Percentiles rank a stretch among this genome's conserved stretches.
Conservation (phyloP, 352 stramenopile genomes). For the Pythium aquatile region DNA sequence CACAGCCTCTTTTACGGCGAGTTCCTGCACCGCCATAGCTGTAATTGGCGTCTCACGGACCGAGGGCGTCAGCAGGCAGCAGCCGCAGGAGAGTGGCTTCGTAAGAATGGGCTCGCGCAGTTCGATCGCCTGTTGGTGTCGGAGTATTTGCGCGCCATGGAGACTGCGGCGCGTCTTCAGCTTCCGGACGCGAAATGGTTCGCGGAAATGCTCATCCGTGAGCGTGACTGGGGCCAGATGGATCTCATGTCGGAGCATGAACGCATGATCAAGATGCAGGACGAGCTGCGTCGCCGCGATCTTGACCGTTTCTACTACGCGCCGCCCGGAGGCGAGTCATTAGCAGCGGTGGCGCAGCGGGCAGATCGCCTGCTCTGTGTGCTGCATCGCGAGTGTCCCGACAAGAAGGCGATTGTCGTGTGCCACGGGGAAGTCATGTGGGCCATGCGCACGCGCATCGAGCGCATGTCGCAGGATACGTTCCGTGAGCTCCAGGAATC, state of each 20-base stretch:
- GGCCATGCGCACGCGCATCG: constrained; percentile 83
- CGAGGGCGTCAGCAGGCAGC: constrained; percentile 67
- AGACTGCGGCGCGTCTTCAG: constrained; percentile 78
- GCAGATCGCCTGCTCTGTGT: constrained; percentile 73
- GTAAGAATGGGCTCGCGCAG: constrained; percentile 67
- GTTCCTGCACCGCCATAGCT: constrained; percentile 89
- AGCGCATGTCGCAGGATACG: constrained; percentile 87
- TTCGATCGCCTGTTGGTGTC: constrained; percentile 88
- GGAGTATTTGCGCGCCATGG: constrained; percentile 85
- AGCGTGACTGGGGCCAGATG: constrained; percentile 89
- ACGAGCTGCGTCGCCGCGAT: constrained; percentile 79
- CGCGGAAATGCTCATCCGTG: constrained; percentile 85
- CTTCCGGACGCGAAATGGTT: constrained; percentile 80
- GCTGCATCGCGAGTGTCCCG: constrained; percentile 78
- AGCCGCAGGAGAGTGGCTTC: constrained; percentile 79
- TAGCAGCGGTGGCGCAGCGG: constrained; percentile 80
- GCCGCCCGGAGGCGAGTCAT: constrained; percentile 76
- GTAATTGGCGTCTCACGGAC: constrained; percentile 86
- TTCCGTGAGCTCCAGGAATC: constrained; percentile 86
- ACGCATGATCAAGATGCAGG: constrained; percentile 85
- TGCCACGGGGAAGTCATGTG: constrained; percentile 90
- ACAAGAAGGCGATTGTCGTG: constrained; percentile 82
- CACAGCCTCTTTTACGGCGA: constrained; percentile 85
- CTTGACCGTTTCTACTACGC: constrained; percentile 88
- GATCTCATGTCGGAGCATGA: constrained; percentile 89